Conservation (phyloP, 164 flowering plant species). For the Kalanchoe fedtschenkoi region DNA sequence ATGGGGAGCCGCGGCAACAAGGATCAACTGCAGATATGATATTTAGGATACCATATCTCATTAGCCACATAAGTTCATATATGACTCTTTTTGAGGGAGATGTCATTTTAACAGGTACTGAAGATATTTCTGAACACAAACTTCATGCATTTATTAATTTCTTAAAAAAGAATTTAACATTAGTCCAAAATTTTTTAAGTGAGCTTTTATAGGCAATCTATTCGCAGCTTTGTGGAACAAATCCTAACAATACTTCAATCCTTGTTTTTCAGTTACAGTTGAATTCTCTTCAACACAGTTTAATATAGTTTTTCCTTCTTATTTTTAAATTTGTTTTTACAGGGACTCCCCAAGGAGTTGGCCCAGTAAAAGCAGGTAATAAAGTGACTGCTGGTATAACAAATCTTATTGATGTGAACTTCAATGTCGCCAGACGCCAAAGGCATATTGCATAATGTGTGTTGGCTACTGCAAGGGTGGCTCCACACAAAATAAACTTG, state of each 20-base stretch:
- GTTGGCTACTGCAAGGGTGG: not conserved
- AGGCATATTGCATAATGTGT: conserved; percentile 10
- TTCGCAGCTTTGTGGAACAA: not conserved
- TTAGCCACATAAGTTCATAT: conserved; percentile 90
- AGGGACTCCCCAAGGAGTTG: conserved; percentile 95
- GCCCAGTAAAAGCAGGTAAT: conserved; percentile 83
- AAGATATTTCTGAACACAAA: not conserved
- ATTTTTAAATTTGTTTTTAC: too few species aligned
- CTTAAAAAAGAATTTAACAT: not conserved
- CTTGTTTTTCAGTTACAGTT: not conserved
- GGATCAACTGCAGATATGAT: conserved; percentile 93
- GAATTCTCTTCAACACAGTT: not conserved
- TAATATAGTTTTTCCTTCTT: not conserved
- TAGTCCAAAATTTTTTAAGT: not conserved
- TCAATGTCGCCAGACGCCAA: conserved; percentile 53
- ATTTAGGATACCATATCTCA: conserved; percentile 77
- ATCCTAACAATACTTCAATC: not conserved
- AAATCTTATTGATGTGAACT: conserved; percentile 58
- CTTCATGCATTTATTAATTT: not conserved
- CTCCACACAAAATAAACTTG: not conserved
- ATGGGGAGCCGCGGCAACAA: conserved; percentile 71
- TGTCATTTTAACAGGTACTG: conserved; percentile 87
- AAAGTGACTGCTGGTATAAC: conserved; percentile 91
- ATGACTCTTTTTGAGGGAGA: conserved; percentile 98
- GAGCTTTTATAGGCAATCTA: too few species aligned